phyloP scores from a whole-genome alignment of 106 monocot genomes.

The Acorus gramineus region DNA sequence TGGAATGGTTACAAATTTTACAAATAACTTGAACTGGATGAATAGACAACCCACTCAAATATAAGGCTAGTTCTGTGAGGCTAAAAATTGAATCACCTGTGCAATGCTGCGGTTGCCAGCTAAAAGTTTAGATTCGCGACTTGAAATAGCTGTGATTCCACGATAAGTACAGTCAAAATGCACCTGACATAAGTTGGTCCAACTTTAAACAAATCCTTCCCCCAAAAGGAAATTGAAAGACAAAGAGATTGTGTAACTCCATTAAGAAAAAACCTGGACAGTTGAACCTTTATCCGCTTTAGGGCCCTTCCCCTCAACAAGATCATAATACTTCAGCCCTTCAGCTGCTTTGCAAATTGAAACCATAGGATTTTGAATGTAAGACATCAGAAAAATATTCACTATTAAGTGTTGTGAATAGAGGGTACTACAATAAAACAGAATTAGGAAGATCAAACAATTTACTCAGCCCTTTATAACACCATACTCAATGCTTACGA shows the following conservation, averaged over 20 bases:
- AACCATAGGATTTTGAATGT: not conserved
- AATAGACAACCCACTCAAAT: too few species aligned
- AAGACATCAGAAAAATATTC: not conserved
- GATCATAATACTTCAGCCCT: conserved; percentile 88
- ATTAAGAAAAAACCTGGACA: conserved; percentile 45
- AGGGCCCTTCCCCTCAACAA: conserved; percentile 75
- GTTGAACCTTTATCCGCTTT: conserved; percentile 64
- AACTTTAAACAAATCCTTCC: not conserved
- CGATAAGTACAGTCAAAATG: conserved; percentile 93
- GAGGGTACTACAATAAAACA: too few species aligned
- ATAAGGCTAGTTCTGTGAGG: too few species aligned
- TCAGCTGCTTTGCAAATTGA: conserved; percentile 44
- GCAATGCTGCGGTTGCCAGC: conserved; percentile 89
- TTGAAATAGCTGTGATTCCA: conserved; percentile 73
- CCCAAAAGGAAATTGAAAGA: too few species aligned
- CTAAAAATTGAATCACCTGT: conserved; percentile 32
- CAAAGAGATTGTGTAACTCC: not conserved
- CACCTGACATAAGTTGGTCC: conserved; percentile 40
- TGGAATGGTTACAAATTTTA: too few species aligned
- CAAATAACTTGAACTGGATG: too few species aligned
- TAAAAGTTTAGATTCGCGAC: conserved; percentile 89
- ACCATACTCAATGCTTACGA: too few species aligned
- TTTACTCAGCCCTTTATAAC: too few species aligned
- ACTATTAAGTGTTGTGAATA: too few species aligned
- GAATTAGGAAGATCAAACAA: too few species aligned